These are phyloP conservation scores for Chrysanthemum makinoi DNA, from an alignment of 129 eudicot genomes.

Conservation along the genomic window DNA sequence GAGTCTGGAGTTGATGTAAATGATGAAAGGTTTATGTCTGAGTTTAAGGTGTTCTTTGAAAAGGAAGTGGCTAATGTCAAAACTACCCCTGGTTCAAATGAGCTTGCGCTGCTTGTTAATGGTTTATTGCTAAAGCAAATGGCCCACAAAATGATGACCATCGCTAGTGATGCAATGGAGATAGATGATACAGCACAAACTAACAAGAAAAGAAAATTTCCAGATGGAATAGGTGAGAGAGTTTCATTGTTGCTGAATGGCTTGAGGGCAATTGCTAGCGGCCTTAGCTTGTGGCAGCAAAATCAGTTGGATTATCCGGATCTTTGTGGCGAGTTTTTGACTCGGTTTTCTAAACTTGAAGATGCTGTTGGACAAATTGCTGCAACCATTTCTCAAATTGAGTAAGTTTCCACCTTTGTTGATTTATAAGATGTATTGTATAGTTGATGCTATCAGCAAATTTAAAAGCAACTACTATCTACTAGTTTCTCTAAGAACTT, in stretches of 20 bases:
- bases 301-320: slow-evolving; percentile 42
- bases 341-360: slow-evolving; percentile 64
- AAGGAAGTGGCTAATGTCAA: slow-evolving; percentile 56
- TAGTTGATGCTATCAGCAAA: background rate
- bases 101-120: slow-evolving; percentile 36
- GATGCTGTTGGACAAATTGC: slow-evolving; percentile 53
- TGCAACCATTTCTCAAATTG: slow-evolving; percentile 46
- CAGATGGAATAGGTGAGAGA: slow-evolving; percentile 64
- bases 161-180: slow-evolving; percentile 42
- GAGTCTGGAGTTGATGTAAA: slow-evolving; percentile 54
- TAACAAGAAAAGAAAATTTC: slow-evolving; percentile 47
- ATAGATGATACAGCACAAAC: slow-evolving; percentile 40
- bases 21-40: slow-evolving; percentile 64
- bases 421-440: slow-evolving; percentile 2
- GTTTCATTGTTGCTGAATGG: slow-evolving; percentile 73
- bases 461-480: background rate
- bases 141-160: slow-evolving; percentile 24
- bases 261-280: slow-evolving; percentile 58
- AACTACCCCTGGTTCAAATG: slow-evolving; percentile 41
- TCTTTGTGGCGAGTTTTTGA: slow-evolving; percentile 41
- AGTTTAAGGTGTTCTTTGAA: slow-evolving; percentile 75
- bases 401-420: slow-evolving; percentile 24
- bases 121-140: slow-evolving; percentile 51
- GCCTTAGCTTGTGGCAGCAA: slow-evolving; percentile 59
- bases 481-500: too few relatives aligned